Evolutionary conservation across 768 basidiomycete species (phyloP), one percentile per base, ranked within the genome.

Genomic region (Termitomyces titanicus): DNA sequence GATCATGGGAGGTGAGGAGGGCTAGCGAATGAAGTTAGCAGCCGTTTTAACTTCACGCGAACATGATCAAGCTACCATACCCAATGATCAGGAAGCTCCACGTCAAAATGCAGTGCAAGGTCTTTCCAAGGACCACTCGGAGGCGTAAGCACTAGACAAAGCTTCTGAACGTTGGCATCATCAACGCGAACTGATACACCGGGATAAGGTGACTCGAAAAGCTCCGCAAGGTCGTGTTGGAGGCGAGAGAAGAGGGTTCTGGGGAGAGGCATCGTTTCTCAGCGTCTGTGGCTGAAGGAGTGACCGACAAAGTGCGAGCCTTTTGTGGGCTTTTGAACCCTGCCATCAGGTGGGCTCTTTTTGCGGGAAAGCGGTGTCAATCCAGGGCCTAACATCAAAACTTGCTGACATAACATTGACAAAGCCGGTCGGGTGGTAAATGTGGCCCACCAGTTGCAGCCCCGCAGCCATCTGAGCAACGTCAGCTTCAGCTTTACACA

Each of bases 51-150:
- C 37, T 33, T 24, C 29, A 29, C 18, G 27, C n/a, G n/a, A 29
- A 47, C 12, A 29, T 18, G 3, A 27, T 22, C 18, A 48, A 25
- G 17, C 22, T 25, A 22, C 59, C 68, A 33, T 59, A 74, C 74
- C 75, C 76, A 76, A n/a, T 66, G 52, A n/a, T 67, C 58, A 0
- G 74, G 74, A 13, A 79, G 63, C 18, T 60, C 47, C 8, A 78
- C 76, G 42, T 72, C 69, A 45, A 77, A 78, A 52, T 76, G 76
- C 15, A 78, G 59, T 1, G 72, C 62, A 37, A 78, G 61, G 37
- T 69, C 72, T 51, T 71, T 76, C 74, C 74, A 79, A 7, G 78
- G 76, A 22, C 78, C 78, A 51, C 69, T 69, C 1, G 74, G 72
- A 42, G 76, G 77, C 1, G 71, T 75, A n/a, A 78, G 69, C 17